Conservation (phyloP, 345 rosid species). For the Eucalyptus viminalis region DNA sequence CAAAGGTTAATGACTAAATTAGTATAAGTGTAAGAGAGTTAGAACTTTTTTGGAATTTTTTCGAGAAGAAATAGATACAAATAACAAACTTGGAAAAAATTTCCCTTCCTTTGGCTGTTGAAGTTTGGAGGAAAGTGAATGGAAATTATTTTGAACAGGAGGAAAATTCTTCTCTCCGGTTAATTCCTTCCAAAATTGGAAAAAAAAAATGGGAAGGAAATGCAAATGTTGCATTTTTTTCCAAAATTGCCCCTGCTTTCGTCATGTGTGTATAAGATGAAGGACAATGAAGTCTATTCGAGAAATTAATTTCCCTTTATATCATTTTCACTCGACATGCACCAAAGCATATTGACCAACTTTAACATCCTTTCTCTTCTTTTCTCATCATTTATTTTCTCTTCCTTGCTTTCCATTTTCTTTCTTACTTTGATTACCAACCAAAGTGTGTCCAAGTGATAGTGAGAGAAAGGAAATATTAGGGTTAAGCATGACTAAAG, state of each 20-base stretch:
- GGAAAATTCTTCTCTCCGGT: neutral
- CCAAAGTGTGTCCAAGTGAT: neutral
- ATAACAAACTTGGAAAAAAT: neutral
- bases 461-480: neutral
- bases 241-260: neutral
- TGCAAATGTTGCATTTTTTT: neutral
- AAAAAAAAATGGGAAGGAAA: neutral
- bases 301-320: neutral
- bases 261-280: neutral
- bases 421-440: neutral
- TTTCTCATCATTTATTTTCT: neutral
- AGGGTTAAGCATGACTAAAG: neutral
- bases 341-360: neutral
- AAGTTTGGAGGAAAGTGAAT: neutral
- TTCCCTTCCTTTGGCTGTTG: neutral
- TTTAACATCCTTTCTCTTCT: neutral
- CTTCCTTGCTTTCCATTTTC: neutral
- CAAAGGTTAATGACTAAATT: too few relatives aligned
- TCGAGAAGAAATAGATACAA: too few relatives aligned
- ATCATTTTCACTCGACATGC: neutral
- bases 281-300: neutral
- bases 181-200: neutral
- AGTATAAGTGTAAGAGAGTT: too few relatives aligned
- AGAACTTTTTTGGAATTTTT: too few relatives aligned
- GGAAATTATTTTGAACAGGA: neutral